phyloP scores from a whole-genome alignment of 2,329 filamentous ascomycete species.

The Raffaelea deltoideospora region DNA sequence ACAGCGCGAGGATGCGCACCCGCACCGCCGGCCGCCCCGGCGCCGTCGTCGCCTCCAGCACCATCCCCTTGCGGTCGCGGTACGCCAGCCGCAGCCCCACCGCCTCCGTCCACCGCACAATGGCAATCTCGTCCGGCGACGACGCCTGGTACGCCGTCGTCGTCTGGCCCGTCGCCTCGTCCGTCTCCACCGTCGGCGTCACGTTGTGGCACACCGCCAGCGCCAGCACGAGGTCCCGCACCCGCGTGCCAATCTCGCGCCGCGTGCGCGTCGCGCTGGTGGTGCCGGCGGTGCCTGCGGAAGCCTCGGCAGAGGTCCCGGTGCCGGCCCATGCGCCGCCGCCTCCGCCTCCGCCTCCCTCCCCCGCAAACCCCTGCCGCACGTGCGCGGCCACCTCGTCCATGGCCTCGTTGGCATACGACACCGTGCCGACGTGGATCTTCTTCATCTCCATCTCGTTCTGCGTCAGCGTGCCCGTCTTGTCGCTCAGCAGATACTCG shows the following conservation, averaged over 20 bases:
- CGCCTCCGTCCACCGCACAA: conserved; percentile 87
- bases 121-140: conserved; percentile 94
- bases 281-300: conserved; percentile 28
- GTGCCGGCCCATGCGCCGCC: too few species aligned
- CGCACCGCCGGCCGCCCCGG: conserved; percentile 62
- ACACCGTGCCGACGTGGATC: conserved; percentile 94
- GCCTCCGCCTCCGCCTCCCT: too few species aligned
- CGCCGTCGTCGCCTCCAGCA: conserved; percentile 55
- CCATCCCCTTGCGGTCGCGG: conserved; percentile 76
- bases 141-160: conserved; percentile 89
- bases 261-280: conserved; percentile 63
- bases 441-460: conserved; percentile 99
- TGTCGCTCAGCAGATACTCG: conserved; percentile 91
- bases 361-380: conserved; percentile 58
- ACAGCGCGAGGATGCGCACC: conserved; percentile 82
- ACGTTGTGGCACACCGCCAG: conserved; percentile 94
- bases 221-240: conserved; percentile 83
- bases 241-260: conserved; percentile 83
- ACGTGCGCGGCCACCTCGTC: conserved; percentile 86
- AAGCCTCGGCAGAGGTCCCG: neutral
- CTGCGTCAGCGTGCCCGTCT: conserved; percentile 94
- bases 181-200: conserved; percentile 73
- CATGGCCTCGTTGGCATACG: conserved; percentile 97
- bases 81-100: conserved; percentile 74
- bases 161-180: conserved; percentile 54